phyloP scores from a whole-genome alignment of 257 asterid species.

The Jaltomata sinuosa region DNA sequence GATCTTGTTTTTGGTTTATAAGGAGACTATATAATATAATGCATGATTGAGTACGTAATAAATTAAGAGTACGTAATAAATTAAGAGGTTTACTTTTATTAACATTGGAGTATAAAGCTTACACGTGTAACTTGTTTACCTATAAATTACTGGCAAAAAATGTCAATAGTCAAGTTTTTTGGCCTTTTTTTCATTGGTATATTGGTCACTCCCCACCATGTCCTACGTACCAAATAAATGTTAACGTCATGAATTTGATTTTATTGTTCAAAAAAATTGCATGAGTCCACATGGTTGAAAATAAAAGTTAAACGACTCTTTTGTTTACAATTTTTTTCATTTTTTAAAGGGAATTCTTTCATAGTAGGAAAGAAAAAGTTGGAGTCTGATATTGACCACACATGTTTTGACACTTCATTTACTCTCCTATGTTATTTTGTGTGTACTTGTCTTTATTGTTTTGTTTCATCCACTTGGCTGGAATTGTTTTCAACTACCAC shows the following conservation, averaged over 20 bases:
- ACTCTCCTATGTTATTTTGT: not conserved
- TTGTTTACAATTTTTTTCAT: not conserved
- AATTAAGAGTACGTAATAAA: too few species aligned
- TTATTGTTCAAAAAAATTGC: not conserved
- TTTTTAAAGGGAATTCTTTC: not conserved
- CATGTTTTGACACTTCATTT: not conserved
- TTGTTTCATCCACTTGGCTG: not conserved
- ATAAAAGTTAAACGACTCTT: not conserved
- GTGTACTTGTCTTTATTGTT: not conserved
- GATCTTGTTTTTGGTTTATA: not conserved
- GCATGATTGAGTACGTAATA: not conserved
- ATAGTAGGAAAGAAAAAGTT: not conserved
- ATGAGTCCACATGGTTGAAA: not conserved
- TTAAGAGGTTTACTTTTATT: not conserved
- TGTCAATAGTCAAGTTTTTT: not conserved
- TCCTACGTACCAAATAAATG: not conserved
- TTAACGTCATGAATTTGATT: not conserved
- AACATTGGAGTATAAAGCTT: not conserved
- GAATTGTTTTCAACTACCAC: not conserved
- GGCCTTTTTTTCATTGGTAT: not conserved
- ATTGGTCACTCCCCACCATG: not conserved
- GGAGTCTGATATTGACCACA: not conserved
- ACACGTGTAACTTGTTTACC: not conserved
- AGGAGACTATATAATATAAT: not conserved
- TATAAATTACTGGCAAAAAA: not conserved